Evolutionary conservation across 2,329 filamentous ascomycete species (phyloP), one percentile per base, ranked within the genome.

Genomic region (Pseudopyricularia cyperi): DNA sequence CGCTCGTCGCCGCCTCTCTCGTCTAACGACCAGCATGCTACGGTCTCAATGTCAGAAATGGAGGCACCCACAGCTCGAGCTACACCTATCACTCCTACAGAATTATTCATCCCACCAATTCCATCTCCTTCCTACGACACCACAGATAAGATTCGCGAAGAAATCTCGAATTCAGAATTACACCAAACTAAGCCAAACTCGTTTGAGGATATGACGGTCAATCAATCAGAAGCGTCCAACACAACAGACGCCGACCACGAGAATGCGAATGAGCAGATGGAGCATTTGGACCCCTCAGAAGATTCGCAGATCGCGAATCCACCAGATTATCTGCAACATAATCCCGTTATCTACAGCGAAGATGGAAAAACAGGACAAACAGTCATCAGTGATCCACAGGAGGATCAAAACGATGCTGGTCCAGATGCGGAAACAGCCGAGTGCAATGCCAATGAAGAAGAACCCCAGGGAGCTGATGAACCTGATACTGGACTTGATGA

Each of bases 1-100:
- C 35, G 34, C 7, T 51, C 49, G n/a, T 51, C 49, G n/a, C 49
- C 49, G 12, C 49, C 34, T 30, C 26, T 44, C 26, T 30, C 49
- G 8, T 44, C 37, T 5, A 22, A 24, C 7, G 34, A 51, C 28
- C 26, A 42, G 6, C 34, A n/a, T 14, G 30, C 44, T n/a, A 33
- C 22, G 5, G 35, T 33, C 12, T 19, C 37, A 19, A 33, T 30
- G 49, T 44, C 17, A 15, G 49, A 51, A 15, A 33, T 7, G n/a
- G 49, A 44, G n/a, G 49, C 26, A 30, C 8, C 49, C 24, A 39
- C 26, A 7, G 9, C 35, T 19, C 22, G 35, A 6, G 22, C 37
- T 26, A 33, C 49, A 6, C 37, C 49, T 5, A 42, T 33, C 24
- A 51, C 49, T 9, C 49, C 49, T 11, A 30, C 37, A n/a, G 49